Conservation (phyloP, 108 stramenopile species). For the Pseudonitzschia delicatissima region DNA sequence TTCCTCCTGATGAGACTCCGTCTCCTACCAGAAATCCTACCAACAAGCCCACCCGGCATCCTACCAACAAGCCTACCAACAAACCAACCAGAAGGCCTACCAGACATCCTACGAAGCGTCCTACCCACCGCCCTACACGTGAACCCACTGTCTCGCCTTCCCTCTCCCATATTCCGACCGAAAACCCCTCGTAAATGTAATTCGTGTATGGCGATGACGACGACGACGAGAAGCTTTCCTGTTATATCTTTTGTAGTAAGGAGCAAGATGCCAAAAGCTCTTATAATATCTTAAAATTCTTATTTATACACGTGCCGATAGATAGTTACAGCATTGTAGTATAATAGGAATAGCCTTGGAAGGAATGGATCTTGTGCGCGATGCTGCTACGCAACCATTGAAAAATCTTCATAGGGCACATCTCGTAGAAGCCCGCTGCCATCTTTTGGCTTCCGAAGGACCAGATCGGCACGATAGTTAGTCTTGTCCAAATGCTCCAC, state of each 20-base stretch:
- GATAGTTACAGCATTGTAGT: too few relatives aligned
- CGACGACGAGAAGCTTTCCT: too few relatives aligned
- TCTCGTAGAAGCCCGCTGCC: conserved; percentile 2
- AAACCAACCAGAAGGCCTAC: neutral
- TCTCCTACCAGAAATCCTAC: neutral
- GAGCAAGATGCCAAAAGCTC: too few relatives aligned
- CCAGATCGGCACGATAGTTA: conserved; percentile 44
- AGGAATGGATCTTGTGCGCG: too few relatives aligned
- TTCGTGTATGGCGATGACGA: too few relatives aligned
- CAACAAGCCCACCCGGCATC: neutral
- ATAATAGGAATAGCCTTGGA: too few relatives aligned
- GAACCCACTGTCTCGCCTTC: too few relatives aligned
- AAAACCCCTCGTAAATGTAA: too few relatives aligned
- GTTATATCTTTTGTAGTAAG: too few relatives aligned
- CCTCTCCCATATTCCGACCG: too few relatives aligned
- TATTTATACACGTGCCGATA: too few relatives aligned
- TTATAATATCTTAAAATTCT: too few relatives aligned
- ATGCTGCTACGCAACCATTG: conserved; percentile 23
- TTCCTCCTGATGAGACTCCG: neutral
- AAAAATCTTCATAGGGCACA: conserved; percentile 42
- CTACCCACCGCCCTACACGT: neutral
- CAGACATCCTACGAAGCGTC: neutral
- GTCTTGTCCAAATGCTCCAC: conserved; percentile 51
- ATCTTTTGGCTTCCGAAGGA: conserved; percentile 28
- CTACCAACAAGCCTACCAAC: neutral